A percentile compares a stretch with the other conserved stretches of the same genome.
These are phyloP conservation scores for Saccharomycopsis olivae DNA, from an alignment of 805 yeast species.

Conservation along the genomic window DNA sequence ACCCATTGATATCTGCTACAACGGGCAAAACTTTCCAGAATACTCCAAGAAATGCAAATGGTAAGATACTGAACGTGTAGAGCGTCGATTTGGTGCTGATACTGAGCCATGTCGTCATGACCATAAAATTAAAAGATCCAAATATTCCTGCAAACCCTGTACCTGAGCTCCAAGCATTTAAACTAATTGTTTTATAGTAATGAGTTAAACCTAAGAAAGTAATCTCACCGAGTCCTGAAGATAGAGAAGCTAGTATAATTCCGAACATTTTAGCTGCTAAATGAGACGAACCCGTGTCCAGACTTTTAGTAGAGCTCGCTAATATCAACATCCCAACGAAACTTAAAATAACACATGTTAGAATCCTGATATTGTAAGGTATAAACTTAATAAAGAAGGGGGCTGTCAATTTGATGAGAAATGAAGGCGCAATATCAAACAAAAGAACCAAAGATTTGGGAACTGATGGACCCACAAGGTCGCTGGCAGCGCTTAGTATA, in stretches of 20 bases:
- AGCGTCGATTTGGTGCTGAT: conserved; percentile 45
- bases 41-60: conserved; percentile 37
- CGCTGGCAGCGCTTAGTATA: too few relatives aligned
- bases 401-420: too few relatives aligned
- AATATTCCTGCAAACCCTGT: conserved; percentile 92
- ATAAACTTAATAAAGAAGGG: conserved; percentile 55
- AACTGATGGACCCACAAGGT: too few relatives aligned
- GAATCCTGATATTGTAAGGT: conserved; percentile 47
- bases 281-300: conserved; percentile 17
- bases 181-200: conserved; percentile 46
- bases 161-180: conserved; percentile 87
- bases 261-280: conserved; percentile 44
- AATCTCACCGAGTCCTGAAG: conserved; percentile 86
- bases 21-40: conserved; percentile 19
- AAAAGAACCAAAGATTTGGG: too few relatives aligned
- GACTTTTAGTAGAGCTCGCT: conserved; percentile 24
- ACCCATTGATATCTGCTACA: conserved; percentile 2
- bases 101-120: conserved; percentile 59
- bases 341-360: conserved; percentile 46
- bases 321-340: conserved; percentile 66
- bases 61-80: conserved; percentile 45
- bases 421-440: too few relatives aligned
- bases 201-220: conserved; percentile 85
- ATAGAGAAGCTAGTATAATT: conserved; percentile 64
- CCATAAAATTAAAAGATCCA: conserved; percentile 66